Conservation (phyloP, 768 basidiomycete species). For the Russula brevipes region DNA sequence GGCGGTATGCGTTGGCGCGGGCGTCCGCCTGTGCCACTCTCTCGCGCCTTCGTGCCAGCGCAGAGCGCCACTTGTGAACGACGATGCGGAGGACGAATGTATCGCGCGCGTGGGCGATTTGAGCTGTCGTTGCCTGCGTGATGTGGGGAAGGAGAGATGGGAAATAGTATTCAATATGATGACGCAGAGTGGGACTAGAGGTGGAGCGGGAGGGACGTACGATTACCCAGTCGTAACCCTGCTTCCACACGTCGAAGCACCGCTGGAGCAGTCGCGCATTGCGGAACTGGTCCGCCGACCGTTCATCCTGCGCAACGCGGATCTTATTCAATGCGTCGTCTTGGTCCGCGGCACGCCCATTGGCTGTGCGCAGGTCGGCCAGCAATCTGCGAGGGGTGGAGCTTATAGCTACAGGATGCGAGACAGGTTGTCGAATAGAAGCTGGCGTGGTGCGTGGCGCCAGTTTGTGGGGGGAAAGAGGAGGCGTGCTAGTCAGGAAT, state of each 20-base stretch:
- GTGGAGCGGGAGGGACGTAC: conserved; percentile 41
- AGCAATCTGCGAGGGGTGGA: conserved; percentile 10
- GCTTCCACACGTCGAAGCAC: conserved; percentile 73
- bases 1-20: conserved; percentile 41
- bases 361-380: conserved; percentile 34
- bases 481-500: conserved; percentile 23
- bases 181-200: conserved; percentile 5
- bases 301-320: conserved; percentile 61
- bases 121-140: conserved; percentile 60
- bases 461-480: conserved; percentile 7
- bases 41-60: conserved; percentile 35
- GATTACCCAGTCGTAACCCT: conserved; percentile 64
- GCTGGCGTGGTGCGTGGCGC: conserved; percentile 10
- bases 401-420: neutral
- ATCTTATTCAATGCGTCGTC: conserved; percentile 78
- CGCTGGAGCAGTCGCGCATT: conserved; percentile 58
- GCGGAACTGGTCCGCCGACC: conserved; percentile 64
- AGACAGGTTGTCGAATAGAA: conserved; percentile 8
- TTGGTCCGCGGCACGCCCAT: conserved; percentile 52
- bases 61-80: conserved; percentile 58
- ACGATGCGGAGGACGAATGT: conserved; percentile 54
- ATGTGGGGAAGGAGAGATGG: neutral
- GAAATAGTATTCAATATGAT: neutral
- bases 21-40: conserved; percentile 40
- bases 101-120: conserved; percentile 66